phyloP scores from a whole-genome alignment of 352 stramenopile species.

The Globisporangium megalacanthum region DNA sequence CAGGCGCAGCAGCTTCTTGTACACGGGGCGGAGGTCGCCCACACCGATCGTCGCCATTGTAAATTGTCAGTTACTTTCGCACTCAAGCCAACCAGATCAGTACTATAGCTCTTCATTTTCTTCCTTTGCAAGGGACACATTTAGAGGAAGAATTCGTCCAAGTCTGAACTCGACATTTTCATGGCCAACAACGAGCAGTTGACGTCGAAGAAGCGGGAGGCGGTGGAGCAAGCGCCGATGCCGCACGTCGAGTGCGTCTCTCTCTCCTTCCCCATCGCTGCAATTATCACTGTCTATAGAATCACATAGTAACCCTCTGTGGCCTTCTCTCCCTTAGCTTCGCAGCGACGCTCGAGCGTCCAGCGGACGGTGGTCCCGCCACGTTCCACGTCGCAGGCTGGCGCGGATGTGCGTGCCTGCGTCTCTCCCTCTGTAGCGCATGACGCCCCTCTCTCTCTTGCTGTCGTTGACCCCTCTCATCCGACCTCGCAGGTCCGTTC shows the following conservation, averaged over 20 bases:
- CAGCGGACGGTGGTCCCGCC: constrained; percentile 15
- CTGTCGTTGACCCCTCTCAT: background rate
- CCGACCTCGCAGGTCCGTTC: constrained; percentile 23
- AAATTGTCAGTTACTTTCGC: background rate
- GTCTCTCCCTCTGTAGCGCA: background rate
- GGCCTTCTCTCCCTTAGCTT: constrained; percentile 20
- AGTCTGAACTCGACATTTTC: no score
- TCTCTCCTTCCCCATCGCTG: background rate
- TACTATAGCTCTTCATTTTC: no score
- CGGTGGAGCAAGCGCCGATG: constrained; percentile 24
- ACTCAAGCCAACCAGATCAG: background rate
- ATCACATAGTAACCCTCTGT: background rate
- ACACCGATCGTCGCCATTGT: constrained; percentile 21
- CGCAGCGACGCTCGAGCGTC: constrained; percentile 26
- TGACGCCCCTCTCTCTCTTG: background rate
- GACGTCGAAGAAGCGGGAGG: constrained; percentile 18
- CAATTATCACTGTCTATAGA: background rate
- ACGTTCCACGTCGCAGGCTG: constrained; percentile 73
- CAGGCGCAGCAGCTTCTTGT: constrained; percentile 81
- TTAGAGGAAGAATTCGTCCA: no score
- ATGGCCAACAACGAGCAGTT: constrained; percentile 4
- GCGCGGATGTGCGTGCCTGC: constrained; percentile 36
- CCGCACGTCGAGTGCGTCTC: constrained; percentile 46
- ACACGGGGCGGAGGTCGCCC: constrained; percentile 59
- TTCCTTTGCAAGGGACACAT: no score